Evolutionary conservation across 441 rosid species (phyloP).

Genomic region (Populus tomentosa): DNA sequence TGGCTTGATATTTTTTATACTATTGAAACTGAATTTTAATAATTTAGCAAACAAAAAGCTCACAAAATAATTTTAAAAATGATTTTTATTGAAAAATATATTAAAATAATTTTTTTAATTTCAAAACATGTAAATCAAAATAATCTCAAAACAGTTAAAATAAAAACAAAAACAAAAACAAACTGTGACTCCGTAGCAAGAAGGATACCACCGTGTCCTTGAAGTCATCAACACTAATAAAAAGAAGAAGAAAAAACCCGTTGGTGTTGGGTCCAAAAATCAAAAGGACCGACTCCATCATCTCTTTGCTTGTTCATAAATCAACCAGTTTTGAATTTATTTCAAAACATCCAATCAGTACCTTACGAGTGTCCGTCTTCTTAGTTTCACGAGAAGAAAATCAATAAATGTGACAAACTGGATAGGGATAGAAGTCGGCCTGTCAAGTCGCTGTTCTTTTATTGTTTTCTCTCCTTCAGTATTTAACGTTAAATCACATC

Average conservation of each 20-base stretch:
- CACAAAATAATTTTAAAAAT: too few relatives aligned
- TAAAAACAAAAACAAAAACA: too few relatives aligned
- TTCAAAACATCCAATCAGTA: too few relatives aligned
- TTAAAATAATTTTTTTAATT: too few relatives aligned
- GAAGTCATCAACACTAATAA: background rate
- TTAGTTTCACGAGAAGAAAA: background rate
- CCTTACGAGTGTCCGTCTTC: background rate
- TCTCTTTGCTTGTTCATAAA: too few relatives aligned
- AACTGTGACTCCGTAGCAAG: background rate
- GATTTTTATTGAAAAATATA: too few relatives aligned
- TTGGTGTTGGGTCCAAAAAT: background rate
- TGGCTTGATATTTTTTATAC: too few relatives aligned
- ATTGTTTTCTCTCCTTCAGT: slow-evolving; percentile 23
- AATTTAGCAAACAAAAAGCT: too few relatives aligned
- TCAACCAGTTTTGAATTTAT: too few relatives aligned
- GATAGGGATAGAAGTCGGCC: slow-evolving; percentile 33
- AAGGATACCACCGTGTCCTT: background rate
- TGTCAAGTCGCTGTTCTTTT: slow-evolving; percentile 52
- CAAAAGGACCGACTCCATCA: slow-evolving; percentile 3
- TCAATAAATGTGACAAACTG: background rate
- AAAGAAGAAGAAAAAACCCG: background rate
- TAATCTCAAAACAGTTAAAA: background rate
- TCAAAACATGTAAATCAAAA: background rate
- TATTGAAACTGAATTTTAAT: too few relatives aligned
- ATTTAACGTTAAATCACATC: slow-evolving; percentile 64